Evolutionary conservation across 2,329 filamentous ascomycete species (phyloP).

Genomic region (Sclerotinia trifoliorum): DNA sequence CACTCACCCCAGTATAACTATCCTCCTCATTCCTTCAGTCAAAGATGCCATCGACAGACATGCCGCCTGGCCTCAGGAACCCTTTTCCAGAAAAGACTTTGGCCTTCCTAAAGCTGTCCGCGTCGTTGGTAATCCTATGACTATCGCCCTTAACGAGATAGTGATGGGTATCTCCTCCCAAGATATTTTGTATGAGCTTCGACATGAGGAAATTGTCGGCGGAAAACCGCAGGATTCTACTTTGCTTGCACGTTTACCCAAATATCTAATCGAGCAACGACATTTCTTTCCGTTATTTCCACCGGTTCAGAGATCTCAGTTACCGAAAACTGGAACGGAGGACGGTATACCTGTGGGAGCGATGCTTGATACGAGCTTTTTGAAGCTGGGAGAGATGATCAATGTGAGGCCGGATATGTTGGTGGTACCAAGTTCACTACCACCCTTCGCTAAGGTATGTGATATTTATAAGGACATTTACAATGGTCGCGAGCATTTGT

Average conservation of each 20-base stretch:
- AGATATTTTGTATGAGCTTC: conserved; percentile 79
- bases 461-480: neutral
- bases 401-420: conserved; percentile 82
- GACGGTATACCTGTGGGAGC: conserved; percentile 67
- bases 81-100: conserved; percentile 67
- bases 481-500: neutral
- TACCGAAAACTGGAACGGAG: conserved; percentile 63
- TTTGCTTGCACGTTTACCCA: conserved; percentile 61
- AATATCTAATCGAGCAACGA: conserved; percentile 81
- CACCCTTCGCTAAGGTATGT: conserved; percentile 82
- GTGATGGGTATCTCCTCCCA: conserved; percentile 79
- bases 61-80: conserved; percentile 81
- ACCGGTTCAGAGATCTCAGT: conserved; percentile 64
- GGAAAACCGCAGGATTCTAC: conserved; percentile 50
- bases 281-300: conserved; percentile 92
- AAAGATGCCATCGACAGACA: conserved; percentile 80
- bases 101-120: conserved; percentile 74
- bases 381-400: conserved; percentile 89
- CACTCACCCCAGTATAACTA: conserved; percentile 73
- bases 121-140: conserved; percentile 88
- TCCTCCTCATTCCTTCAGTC: conserved; percentile 79
- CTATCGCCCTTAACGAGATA: conserved; percentile 82
- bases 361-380: conserved; percentile 76
- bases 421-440: conserved; percentile 76
- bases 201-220: conserved; percentile 67